Percentiles rank a stretch among this genome's conserved stretches.
Conservation (phyloP, 495 filamentous ascomycete genomes). For the Neurospora sp. region DNA sequence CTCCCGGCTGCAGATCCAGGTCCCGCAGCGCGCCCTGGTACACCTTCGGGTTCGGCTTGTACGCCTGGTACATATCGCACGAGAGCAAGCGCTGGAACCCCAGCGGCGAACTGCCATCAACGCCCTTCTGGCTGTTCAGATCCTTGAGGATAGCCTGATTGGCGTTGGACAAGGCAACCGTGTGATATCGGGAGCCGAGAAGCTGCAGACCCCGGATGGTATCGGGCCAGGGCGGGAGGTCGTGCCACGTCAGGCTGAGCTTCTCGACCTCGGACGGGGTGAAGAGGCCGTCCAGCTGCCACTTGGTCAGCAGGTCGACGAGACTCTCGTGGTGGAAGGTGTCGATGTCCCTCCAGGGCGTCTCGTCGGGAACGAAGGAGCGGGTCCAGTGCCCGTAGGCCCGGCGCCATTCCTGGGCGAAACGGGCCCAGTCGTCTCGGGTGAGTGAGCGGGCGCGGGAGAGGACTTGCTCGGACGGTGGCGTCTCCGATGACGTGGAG, state of each 20-base stretch:
- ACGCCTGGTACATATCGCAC: slow-evolving; percentile 62
- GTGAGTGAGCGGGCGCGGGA: slow-evolving; percentile 40
- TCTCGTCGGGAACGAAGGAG: slow-evolving; percentile 38
- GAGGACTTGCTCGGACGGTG: background rate
- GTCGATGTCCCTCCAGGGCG: slow-evolving; percentile 48
- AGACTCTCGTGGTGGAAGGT: slow-evolving; percentile 58
- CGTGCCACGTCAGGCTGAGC: slow-evolving; percentile 59
- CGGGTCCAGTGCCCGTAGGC: slow-evolving; percentile 52
- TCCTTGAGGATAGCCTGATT: slow-evolving; percentile 59
- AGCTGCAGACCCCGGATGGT: slow-evolving; percentile 43
- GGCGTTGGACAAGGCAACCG: slow-evolving; percentile 64
- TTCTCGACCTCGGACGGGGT: slow-evolving; percentile 43
- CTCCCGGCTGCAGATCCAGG: slow-evolving; percentile 44
- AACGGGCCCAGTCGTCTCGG: slow-evolving; percentile 45
- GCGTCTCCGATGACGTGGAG: slow-evolving; percentile 20
- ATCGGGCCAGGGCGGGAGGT: slow-evolving; percentile 60
- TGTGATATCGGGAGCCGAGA: slow-evolving; percentile 46
- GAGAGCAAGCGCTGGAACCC: slow-evolving; percentile 53
- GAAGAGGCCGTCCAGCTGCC: slow-evolving; percentile 49
- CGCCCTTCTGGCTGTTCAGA: slow-evolving; percentile 40
- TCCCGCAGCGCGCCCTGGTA: slow-evolving; percentile 56
- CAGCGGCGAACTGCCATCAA: slow-evolving; percentile 21
- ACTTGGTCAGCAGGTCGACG: slow-evolving; percentile 41
- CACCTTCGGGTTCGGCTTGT: slow-evolving; percentile 62
- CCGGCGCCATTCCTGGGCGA: slow-evolving; percentile 59